These are phyloP conservation scores for Cymbidium sinense DNA, from an alignment of 106 monocot species.

Conservation along the genomic window DNA sequence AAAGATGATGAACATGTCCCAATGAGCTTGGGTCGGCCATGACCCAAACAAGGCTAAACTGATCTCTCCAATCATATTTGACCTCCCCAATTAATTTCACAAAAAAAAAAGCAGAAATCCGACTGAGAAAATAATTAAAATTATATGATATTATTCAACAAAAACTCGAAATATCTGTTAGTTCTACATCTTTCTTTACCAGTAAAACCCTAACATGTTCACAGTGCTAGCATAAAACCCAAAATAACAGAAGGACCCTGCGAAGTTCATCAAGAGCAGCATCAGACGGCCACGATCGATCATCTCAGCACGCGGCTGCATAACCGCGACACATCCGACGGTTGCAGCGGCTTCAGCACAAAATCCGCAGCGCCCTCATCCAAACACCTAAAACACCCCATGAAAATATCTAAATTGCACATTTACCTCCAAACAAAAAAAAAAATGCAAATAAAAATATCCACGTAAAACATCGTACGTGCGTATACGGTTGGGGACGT, in stretches of 20 bases:
- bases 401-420: neutral
- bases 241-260: neutral
- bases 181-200: neutral
- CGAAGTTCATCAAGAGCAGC: neutral
- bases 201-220: neutral
- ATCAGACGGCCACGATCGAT: neutral
- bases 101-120: no score
- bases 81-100: no score
- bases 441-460: neutral
- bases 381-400: conserved; percentile 30
- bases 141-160: no score
- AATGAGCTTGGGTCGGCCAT: no score
- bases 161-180: no score
- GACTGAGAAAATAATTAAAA: no score
- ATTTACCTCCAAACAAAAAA: neutral
- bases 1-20: no score
- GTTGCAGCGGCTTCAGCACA: conserved; percentile 62
- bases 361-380: conserved; percentile 85
- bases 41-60: no score
- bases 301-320: conserved; percentile 35
- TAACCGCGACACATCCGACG: conserved; percentile 58
- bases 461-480: conserved; percentile 16
- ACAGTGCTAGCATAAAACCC: neutral
- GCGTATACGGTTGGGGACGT: conserved; percentile 44
- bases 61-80: no score